Evolutionary conservation across 768 basidiomycete genomes (phyloP).

Genomic region (Lactarius evosmus): DNA sequence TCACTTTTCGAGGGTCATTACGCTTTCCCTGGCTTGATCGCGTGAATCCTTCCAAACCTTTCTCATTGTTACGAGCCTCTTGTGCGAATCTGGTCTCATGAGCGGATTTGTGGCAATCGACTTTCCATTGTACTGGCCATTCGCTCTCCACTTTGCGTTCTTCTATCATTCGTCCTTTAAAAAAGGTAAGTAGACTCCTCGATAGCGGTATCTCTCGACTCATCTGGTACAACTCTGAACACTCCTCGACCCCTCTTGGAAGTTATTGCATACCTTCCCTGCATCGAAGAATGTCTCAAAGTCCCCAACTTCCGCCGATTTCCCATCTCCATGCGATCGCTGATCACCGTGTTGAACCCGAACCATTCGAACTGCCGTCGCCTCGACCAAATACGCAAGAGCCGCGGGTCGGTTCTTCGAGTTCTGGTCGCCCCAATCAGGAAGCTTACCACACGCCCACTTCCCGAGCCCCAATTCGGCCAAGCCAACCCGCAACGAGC

Average conservation of each 20-base stretch:
- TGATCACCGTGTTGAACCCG: constrained; percentile 1
- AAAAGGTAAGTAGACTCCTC: not conserved
- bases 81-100: not conserved
- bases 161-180: not conserved
- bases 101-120: not conserved
- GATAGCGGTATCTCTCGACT: not conserved
- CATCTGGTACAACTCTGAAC: not conserved
- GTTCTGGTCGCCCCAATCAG: not conserved
- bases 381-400: not conserved
- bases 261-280: not conserved
- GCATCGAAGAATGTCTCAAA: not conserved
- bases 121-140: not conserved
- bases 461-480: not conserved
- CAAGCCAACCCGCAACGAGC: not conserved
- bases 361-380: not conserved
- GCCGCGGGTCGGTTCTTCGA: not conserved
- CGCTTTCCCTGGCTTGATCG: not conserved
- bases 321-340: not conserved
- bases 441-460: not conserved
- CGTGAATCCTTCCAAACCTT: not conserved
- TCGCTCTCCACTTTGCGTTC: not conserved
- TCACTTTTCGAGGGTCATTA: not conserved
- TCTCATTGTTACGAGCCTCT: constrained; percentile 4
- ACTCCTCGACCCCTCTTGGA: not conserved
- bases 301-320: constrained; percentile 1